Conservation (phyloP, 257 asterid species). For the Nyctanthes arbortristis region DNA sequence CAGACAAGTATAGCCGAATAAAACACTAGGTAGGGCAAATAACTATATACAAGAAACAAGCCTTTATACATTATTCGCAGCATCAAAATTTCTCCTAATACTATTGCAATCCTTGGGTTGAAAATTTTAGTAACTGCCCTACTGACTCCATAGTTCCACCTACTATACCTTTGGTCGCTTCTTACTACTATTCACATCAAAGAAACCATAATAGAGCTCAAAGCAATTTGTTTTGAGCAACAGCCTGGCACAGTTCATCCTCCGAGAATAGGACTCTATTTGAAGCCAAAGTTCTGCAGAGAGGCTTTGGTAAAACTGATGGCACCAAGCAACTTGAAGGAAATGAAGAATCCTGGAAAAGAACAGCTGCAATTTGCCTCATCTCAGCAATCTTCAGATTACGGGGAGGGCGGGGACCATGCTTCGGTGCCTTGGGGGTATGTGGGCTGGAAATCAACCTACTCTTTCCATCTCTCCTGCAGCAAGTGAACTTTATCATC, state of each 20-base stretch:
- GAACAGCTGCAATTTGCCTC: slow-evolving; percentile 88
- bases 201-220: slow-evolving; percentile 33
- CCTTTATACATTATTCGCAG: slow-evolving; percentile 29
- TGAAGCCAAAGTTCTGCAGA: slow-evolving; percentile 78
- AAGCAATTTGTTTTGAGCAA: slow-evolving; percentile 90
- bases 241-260: slow-evolving; percentile 96
- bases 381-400: slow-evolving; percentile 73
- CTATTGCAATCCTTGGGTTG: slow-evolving; percentile 21
- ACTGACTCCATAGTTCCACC: slow-evolving; percentile 23
- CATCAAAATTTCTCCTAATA: slow-evolving; percentile 24
- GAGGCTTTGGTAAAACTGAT: slow-evolving; percentile 62
- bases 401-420: slow-evolving; percentile 84
- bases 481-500: slow-evolving; percentile 32
- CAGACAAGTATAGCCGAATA: neutral
- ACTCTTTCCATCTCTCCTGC: slow-evolving; percentile 59
- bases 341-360: slow-evolving; percentile 67
- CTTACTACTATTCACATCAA: slow-evolving; percentile 36
- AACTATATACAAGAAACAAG: slow-evolving; percentile 34
- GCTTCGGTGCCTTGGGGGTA: slow-evolving; percentile 93
- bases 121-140: slow-evolving; percentile 25
- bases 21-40: neutral
- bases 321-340: slow-evolving; percentile 70
- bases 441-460: slow-evolving; percentile 54
- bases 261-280: slow-evolving; percentile 83
- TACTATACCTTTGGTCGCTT: no score